Evolutionary conservation across 495 filamentous ascomycete genomes (phyloP), one percentile per base, ranked within the genome.

Genomic region (Cladorrhinum samala): DNA sequence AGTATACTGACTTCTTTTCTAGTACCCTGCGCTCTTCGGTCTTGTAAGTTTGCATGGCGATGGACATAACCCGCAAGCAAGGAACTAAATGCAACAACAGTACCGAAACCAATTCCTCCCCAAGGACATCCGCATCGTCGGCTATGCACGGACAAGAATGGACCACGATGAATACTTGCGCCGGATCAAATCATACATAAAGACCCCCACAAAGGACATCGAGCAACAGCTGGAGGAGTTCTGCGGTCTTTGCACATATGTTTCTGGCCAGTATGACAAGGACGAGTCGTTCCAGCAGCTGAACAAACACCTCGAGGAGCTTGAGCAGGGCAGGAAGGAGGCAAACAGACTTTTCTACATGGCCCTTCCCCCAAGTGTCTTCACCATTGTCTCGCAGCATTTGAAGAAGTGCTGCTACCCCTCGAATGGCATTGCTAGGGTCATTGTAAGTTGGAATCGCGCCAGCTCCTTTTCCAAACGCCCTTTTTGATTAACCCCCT

Each of bases 81-180:
- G n/a, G 50, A 21, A 56, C 64, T 70, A 70, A 70, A 58, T 46
- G 46, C 23, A 20, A 19, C 46, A 56, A 51, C 68, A 96, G 92
- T 92, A 90, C 74, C 89, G 93, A 63, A 97, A 98, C 77, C 89
- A 95, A 69, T 98, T 97, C 78, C 87, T 97, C 17, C 93, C 93
- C 57, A 96, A 95, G 76, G 89, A 93, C 70, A 91, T 96, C 73
- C 88, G 85, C 68, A 96, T 99, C 68, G 83, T 99, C 64, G 94
- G 94, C 77, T 99, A 99, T 88, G 94, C 94, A 57, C 84, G 94
- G 66, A 99, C 94, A 58, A 95, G 95, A 77, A 99, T 99, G 94
- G 91, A 97, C 75, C 89, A 89, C 65, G 86, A 88, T 57, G 94
- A 97, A 71, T 97, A 88, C 74, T 77, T 96, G 61, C 87, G 83